These are phyloP conservation scores for Rubus parviflorus DNA, from an alignment of 306 rosid species.

Conservation along the genomic window DNA sequence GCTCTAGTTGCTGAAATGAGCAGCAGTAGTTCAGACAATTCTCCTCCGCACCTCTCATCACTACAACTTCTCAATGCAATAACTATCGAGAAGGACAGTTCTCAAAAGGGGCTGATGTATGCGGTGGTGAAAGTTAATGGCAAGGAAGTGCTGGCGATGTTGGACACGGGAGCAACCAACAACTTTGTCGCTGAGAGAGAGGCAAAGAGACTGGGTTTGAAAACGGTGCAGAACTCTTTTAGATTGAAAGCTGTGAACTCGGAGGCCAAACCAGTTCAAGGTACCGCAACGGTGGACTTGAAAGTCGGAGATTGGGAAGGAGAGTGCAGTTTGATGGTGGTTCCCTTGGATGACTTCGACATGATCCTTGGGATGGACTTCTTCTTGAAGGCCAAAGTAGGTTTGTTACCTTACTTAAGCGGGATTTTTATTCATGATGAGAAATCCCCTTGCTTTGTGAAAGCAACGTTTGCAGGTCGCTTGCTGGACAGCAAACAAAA, in stretches of 20 bases:
- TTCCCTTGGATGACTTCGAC: not conserved
- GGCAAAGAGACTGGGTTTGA: not conserved
- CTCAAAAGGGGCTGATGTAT: not conserved
- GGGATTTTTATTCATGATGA: not conserved
- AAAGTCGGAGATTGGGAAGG: not conserved
- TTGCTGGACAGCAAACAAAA: not conserved
- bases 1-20: too few relatives aligned
- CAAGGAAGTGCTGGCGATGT: not conserved
- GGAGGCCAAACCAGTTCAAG: not conserved
- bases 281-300: fast-evolving
- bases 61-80: too few relatives aligned
- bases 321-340: not conserved
- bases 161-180: not conserved
- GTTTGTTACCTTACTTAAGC: not conserved
- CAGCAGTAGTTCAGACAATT: too few relatives aligned
- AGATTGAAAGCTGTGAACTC: not conserved
- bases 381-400: not conserved
- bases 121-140: not conserved
- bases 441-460: not conserved
- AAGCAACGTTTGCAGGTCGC: not conserved
- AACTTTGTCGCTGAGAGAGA: not conserved
- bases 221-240: too few relatives aligned
- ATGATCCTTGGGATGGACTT: not conserved
- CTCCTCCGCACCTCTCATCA: too few relatives aligned
- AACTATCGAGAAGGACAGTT: not conserved